phyloP scores from a whole-genome alignment of 192 early-diverging fungal species.

The Obelidium mucronatum region DNA sequence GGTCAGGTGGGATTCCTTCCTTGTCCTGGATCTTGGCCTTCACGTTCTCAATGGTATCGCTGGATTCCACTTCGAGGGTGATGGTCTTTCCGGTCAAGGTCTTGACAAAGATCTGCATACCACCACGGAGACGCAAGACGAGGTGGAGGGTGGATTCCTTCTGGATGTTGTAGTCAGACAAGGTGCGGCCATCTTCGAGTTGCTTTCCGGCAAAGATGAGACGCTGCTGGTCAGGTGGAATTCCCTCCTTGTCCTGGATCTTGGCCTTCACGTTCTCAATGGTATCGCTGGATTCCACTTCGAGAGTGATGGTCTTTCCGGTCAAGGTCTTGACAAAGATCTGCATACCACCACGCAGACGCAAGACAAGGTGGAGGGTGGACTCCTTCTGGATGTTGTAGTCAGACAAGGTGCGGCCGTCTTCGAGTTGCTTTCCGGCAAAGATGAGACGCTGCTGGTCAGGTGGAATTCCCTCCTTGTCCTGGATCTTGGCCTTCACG shows the following conservation, averaged over 20 bases:
- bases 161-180: conserved; percentile 74
- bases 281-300: conserved; percentile 75
- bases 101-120: conserved; percentile 82
- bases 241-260: conserved; percentile 80
- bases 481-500: conserved; percentile 82
- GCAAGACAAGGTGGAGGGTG: conserved; percentile 72
- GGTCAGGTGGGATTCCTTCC: conserved; percentile 80
- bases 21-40: conserved; percentile 85
- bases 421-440: conserved; percentile 80
- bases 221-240: conserved; percentile 77
- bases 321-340: conserved; percentile 81
- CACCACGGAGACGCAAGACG: conserved; percentile 68
- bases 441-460: conserved; percentile 84
- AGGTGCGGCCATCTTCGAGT: conserved; percentile 72
- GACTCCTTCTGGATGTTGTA: conserved; percentile 80
- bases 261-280: conserved; percentile 79
- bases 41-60: conserved; percentile 80
- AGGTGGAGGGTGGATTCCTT: conserved; percentile 72
- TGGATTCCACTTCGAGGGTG: conserved; percentile 76
- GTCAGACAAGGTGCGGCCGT: conserved; percentile 73
- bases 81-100: conserved; percentile 82
- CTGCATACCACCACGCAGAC: conserved; percentile 72
- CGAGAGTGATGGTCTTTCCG: conserved; percentile 75
- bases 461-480: conserved; percentile 78
- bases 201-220: conserved; percentile 79